Conservation (phyloP, 768 basidiomycete species). For the Bullera alba region DNA sequence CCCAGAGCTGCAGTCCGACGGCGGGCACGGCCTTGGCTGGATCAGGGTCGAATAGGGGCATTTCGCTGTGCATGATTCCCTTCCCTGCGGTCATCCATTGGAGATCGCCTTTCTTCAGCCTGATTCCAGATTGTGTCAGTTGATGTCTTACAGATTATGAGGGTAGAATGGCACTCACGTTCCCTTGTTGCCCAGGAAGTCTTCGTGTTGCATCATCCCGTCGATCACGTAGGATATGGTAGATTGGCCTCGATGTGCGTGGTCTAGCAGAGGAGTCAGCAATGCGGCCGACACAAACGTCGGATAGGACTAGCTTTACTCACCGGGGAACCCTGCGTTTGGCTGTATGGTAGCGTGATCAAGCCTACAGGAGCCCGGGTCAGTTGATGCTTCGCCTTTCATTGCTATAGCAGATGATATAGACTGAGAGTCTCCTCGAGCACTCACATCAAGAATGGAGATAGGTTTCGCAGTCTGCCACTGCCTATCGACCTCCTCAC, state of each 20-base stretch:
- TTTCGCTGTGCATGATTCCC: conserved; percentile 49
- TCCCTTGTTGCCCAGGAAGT: conserved; percentile 59
- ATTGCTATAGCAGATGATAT: conserved; percentile 1
- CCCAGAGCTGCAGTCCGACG: conserved; percentile 66
- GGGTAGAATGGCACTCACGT: conserved; percentile 15
- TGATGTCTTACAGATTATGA: conserved; percentile 29
- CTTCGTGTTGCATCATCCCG: conserved; percentile 81
- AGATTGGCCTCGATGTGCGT: conserved; percentile 55
- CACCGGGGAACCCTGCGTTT: conserved; percentile 63
- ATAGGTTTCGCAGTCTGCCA: conserved; percentile 64
- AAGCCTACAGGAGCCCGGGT: too few species aligned
- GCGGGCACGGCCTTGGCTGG: conserved; percentile 55
- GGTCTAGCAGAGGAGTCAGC: too few species aligned
- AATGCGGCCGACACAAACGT: too few species aligned
- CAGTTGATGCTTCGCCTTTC: too few species aligned
- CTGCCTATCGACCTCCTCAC: conserved; percentile 85
- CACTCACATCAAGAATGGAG: conserved; percentile 74
- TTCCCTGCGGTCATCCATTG: conserved; percentile 72
- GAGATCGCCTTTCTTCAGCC: conserved; percentile 62
- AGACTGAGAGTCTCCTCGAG: neutral
- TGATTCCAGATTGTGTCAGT: conserved; percentile 7
- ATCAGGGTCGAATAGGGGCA: conserved; percentile 70
- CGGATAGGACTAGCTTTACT: too few species aligned
- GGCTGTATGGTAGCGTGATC: conserved; percentile 66
- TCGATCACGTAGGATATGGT: conserved; percentile 73